Base-by-base conservation (phyloP, 108 stramenopile genomes). In the Thalassiosira profunda region DNA sequence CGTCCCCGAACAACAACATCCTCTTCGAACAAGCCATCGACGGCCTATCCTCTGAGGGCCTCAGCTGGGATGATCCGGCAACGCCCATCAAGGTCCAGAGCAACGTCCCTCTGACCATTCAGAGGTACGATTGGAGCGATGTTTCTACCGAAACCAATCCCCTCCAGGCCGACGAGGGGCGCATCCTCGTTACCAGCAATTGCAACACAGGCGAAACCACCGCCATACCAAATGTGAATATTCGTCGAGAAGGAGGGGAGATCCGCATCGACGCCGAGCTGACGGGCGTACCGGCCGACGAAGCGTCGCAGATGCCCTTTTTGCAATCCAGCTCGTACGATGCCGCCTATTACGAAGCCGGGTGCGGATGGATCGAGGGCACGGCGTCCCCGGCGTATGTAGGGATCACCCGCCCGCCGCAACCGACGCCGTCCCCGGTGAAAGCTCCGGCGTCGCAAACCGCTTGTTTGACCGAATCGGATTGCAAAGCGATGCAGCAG, bases 101-200 rank as follows among this genome's bases (percentile, higher is more conserved):
- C 54, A 45, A 67, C 37, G 47, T 67, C 11, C 56, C 66, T 12
- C 58, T 67, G 35, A 60, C 56, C 44, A 45, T 67, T 17, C 66
- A 60, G 18, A 57, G 44, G 29, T 67, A 67, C 41, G 38, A 53
- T 15, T 41, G 47, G 15, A 17, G 10, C 20, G 60, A 3, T n/a
- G n/a, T n/a, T n/a, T n/a, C n/a, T 60, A 18, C 20, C 7, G 66
- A 58, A 1, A 29, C 28, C 30, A 18, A 43, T 6, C 66, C 66
- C 12, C 42, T 67, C 5, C 29, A 35, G 5, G 58, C n/a, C 42
- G 46, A 20, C 11, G 66, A 67, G 20, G 58, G 44, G 21, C 24
- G 29, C 15, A 35, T 67, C 31, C n/a, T 72, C 1, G 62, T 80
- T 8, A 80, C 75, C 0, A 65, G 62, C 29, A 46, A 80, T 63